Evolutionary conservation across 192 early-diverging fungal species (phyloP), one percentile per base, ranked within the genome.

Genomic region (Dissophora ornata): DNA sequence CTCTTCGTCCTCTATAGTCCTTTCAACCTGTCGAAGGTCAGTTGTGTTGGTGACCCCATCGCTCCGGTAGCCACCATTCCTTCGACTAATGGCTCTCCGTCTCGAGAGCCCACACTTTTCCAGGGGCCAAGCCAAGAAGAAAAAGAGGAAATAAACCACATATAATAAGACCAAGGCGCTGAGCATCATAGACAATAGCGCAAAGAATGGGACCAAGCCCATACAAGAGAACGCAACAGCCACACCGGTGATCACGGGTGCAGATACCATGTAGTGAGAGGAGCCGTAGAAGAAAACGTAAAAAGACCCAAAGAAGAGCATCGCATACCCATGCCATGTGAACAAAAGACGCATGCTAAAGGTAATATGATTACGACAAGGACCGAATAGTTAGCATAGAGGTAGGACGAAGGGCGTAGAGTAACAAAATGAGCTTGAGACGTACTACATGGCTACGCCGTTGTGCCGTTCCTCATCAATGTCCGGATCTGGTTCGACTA

Each of bases 401-500:
- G n/a, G n/a, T n/a, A n/a, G n/a, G n/a, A n/a, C n/a, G n/a, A n/a
- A n/a, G n/a, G n/a, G n/a, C n/a, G n/a, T n/a, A n/a, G n/a, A n/a
- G n/a, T n/a, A n/a, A n/a, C n/a, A n/a, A n/a, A n/a, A n/a, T n/a
- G n/a, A n/a, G n/a, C n/a, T n/a, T n/a, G n/a, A n/a, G 19, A 75
- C 71, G 19, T 61, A 75, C 71, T 75, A 75, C 10, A 67, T 75
- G 21, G 71, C 71, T 11, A 75, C 28, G 4, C 63, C 57, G 19
- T 75, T 75, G 29, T 75, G 57, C 19, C 71, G 71, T 21, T 75
- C 71, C 2, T 75, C 71, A 26, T 75, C 71, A 66, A 75, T 75
- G 22, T 75, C 71, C 12, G 71, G 57, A 53, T 75, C 71, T 5
- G 56, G 62, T 29, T 75, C 57, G 0, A 38, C 45, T 12, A 75